Base-by-base conservation (phyloP, 371 early-diverging fungal genomes). In the Mortierella sp. region DNA sequence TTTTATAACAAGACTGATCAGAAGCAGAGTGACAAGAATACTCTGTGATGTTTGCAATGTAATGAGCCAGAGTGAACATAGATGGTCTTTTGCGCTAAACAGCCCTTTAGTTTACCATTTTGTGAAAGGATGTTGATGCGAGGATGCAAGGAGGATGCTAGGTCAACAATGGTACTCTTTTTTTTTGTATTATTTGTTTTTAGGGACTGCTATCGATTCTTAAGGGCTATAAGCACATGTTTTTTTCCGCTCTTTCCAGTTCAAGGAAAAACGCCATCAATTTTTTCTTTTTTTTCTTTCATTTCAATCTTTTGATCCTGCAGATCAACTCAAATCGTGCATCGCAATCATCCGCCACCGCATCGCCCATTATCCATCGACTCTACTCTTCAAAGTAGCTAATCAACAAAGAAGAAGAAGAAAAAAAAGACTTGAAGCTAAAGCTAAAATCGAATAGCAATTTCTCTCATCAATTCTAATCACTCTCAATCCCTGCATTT, bases 241-340 rank as follows among this genome's bases (percentile, higher is more conserved):
- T 40, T 40, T 40, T 40, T 40, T 40, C 5, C 14, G n/a, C n/a
- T n/a, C n/a, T n/a, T n/a, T n/a, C n/a, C n/a, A n/a, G n/a, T n/a
- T n/a, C 47, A 18, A 47, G 18, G 2, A 49, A 49, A 55, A 55
- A 55, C 28, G 24, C 55, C 24, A 55, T 55, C 55, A 24, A 54
- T 24, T 54, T 54, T 54, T 47, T 47, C 8, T 40, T 47, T 47
- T 18, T 47, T 49, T 49, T 20, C 3, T 20, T 49, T 49, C 6
- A 49, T 49, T 6, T 49, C 14, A 12, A 47, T 47, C 3, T 49
- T 49, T 55, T 55, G 55, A 55, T 55, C 55, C 28, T 55, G 55
- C 55, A 55, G 55, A 55, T 55, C 55, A 55, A 55, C 55, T 55
- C 28, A 28, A 55, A 55, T 26, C 55, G 55, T 55, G 28, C 55